Conservation (phyloP, 352 stramenopile genomes). For the Pythium volutum region DNA sequence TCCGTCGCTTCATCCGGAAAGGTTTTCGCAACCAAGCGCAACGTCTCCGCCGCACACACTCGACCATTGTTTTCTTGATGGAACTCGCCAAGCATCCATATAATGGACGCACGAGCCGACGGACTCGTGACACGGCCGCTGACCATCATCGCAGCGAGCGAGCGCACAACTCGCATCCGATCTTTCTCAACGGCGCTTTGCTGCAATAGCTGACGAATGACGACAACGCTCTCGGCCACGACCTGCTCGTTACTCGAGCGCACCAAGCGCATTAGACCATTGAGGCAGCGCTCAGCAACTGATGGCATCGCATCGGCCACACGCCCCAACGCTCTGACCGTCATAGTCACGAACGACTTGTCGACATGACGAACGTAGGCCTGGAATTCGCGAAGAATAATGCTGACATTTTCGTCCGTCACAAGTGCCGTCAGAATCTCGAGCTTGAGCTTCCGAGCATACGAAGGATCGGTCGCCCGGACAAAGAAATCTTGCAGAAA, state of each 20-base stretch:
- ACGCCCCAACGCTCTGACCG: constrained; percentile 91
- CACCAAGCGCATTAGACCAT: constrained; percentile 82
- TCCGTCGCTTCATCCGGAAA: constrained; percentile 89
- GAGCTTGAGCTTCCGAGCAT: constrained; percentile 96
- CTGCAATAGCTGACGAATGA: constrained; percentile 94
- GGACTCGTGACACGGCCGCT: constrained; percentile 64
- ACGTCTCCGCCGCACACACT: constrained; percentile 75
- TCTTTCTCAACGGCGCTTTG: constrained; percentile 82
- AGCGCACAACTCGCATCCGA: constrained; percentile 70
- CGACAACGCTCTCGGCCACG: constrained; percentile 93
- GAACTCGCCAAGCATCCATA: constrained; percentile 94
- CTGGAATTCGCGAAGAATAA: constrained; percentile 95
- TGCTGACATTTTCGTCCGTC: constrained; percentile 89
- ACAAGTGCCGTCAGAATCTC: constrained; percentile 95
- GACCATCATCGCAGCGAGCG: constrained; percentile 75
- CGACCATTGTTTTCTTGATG: constrained; percentile 57
- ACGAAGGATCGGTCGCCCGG: constrained; percentile 92
- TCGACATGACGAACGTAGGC: constrained; percentile 94
- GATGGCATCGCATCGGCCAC: constrained; percentile 89
- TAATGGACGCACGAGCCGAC: constrained; percentile 82
- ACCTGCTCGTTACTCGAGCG: constrained; percentile 87
- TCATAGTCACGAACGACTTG: constrained; percentile 95
- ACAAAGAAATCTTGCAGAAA: constrained; percentile 99
- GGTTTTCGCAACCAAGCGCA: constrained; percentile 83
- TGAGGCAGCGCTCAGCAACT: constrained; percentile 90